Conservation (phyloP, 805 yeast species). For the Cyberlindnera mycetangii region DNA sequence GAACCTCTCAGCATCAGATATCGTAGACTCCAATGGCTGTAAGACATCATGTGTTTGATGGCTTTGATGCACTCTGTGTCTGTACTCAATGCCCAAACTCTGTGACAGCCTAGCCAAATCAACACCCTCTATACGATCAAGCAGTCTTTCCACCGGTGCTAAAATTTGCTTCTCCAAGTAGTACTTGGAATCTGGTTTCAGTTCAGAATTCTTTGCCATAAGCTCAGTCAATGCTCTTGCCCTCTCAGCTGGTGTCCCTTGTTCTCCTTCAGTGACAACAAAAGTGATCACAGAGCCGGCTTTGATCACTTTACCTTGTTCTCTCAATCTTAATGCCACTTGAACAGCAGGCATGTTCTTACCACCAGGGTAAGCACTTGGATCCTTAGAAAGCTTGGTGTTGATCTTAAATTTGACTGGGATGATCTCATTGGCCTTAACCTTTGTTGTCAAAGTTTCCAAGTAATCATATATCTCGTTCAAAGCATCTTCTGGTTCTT, state of each 20-base stretch:
- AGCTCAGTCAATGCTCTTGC: constrained; percentile 83
- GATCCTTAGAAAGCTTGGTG: constrained; percentile 88
- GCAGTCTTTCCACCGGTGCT: constrained; percentile 85
- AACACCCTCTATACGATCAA: constrained; percentile 82
- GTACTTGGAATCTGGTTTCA: constrained; percentile 70
- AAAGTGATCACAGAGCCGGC: constrained; percentile 90
- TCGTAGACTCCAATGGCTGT: constrained; percentile 76
- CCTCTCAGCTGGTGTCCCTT: constrained; percentile 63
- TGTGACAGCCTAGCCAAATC: constrained; percentile 77
- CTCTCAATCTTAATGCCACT: constrained; percentile 78
- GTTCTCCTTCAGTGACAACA: constrained; percentile 63
- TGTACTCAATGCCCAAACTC: constrained; percentile 73
- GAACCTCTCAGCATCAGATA: constrained; percentile 81
- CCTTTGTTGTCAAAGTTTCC: constrained; percentile 52
- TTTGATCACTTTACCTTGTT: constrained; percentile 80
- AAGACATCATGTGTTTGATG: constrained; percentile 46
- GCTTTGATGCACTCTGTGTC: constrained; percentile 34
- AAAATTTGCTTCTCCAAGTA: constrained; percentile 86
- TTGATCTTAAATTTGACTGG: constrained; percentile 72
- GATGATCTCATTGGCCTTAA: constrained; percentile 60
- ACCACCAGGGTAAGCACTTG: constrained; percentile 76
- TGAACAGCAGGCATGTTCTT: constrained; percentile 86
- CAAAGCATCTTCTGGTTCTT: constrained; percentile 74
- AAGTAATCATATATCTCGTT: constrained; percentile 69
- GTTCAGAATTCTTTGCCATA: constrained; percentile 44